Evolutionary conservation across 225 moss, liverwort and hornwort genomes (phyloP).

Genomic region (Bryum argenteum): DNA sequence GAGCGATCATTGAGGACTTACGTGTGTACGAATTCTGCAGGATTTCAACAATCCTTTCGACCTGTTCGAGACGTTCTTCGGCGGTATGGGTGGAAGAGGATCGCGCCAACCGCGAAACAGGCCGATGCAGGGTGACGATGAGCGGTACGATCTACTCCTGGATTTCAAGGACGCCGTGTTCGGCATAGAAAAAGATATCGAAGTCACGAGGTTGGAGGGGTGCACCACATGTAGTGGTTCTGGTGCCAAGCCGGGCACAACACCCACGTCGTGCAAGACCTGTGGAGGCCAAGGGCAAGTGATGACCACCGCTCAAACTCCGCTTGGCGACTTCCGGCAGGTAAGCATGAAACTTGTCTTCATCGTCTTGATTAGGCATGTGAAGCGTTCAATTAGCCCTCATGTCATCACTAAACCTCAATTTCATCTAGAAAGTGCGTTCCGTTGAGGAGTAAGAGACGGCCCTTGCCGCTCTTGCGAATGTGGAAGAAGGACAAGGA

Average conservation of each 20-base stretch:
- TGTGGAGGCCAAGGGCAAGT: constrained; percentile 99
- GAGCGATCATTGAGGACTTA: neutral
- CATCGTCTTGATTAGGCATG: no score
- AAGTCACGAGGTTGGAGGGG: constrained; percentile 89
- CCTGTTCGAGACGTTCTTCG: constrained; percentile 98
- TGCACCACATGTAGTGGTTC: constrained; percentile 90
- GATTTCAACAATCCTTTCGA: constrained; percentile 98
- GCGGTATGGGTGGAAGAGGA: constrained; percentile 79
- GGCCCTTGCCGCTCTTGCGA: no score
- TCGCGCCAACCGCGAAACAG: constrained; percentile 70
- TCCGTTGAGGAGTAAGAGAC: no score
- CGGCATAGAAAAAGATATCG: constrained; percentile 89
- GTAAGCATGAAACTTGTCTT: constrained; percentile 27
- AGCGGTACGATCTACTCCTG: constrained; percentile 83
- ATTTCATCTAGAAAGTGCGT: no score
- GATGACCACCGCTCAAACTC: constrained; percentile 94
- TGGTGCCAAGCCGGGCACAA: constrained; percentile 91
- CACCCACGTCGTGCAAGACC: constrained; percentile 75
- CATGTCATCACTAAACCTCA: no score
- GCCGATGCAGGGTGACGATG: constrained; percentile 96
- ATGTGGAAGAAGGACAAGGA: no score
- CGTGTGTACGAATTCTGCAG: constrained; percentile 38
- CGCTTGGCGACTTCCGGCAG: constrained; percentile 92
- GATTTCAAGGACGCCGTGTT: constrained; percentile 94
- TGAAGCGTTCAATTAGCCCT: no score